A percentile compares a stretch with the other conserved stretches of the same genome.
These are phyloP conservation scores for Boletus reticuloceps DNA, from an alignment of 768 basidiomycete species.

Conservation along the genomic window DNA sequence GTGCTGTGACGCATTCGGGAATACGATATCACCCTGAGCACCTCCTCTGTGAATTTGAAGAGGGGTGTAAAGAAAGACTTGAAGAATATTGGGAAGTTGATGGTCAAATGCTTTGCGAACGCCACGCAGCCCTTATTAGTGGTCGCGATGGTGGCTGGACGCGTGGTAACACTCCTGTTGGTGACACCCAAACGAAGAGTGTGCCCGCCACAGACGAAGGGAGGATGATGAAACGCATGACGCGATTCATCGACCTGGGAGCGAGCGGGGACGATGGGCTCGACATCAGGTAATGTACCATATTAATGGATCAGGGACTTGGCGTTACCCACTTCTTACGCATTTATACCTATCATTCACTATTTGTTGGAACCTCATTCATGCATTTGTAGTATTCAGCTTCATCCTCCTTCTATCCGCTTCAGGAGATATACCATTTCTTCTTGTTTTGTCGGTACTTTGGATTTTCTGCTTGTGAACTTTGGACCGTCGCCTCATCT, in stretches of 20 bases:
- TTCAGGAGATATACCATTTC: conserved; percentile 25
- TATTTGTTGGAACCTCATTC: conserved; percentile 16
- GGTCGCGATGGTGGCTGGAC: conserved; percentile 22
- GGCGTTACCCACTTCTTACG: neutral
- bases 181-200: conserved; percentile 7
- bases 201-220: conserved; percentile 32
- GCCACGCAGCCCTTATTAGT: conserved; percentile 51
- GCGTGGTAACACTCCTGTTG: conserved; percentile 12
- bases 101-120: conserved; percentile 82
- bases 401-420: conserved; percentile 12
- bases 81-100: conserved; percentile 92
- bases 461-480: conserved; percentile 2
- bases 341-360: conserved; percentile 21
- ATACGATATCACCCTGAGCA: conserved; percentile 88
- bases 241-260: conserved; percentile 74
- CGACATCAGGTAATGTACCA: conserved; percentile 32
- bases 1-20: conserved; percentile 80
- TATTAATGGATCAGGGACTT: conserved; percentile 18
- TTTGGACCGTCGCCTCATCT: conserved; percentile 4
- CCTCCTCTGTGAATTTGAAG: conserved; percentile 74
- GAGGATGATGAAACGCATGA: conserved; percentile 73
- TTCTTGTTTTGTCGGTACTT: conserved; percentile 17
- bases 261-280: conserved; percentile 26
- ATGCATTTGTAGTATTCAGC: conserved; percentile 17
- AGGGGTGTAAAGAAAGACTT: conserved; percentile 51